Evolutionary conservation across 2,329 filamentous ascomycete species (phyloP).

Genomic region (Botrytis squamosa): DNA sequence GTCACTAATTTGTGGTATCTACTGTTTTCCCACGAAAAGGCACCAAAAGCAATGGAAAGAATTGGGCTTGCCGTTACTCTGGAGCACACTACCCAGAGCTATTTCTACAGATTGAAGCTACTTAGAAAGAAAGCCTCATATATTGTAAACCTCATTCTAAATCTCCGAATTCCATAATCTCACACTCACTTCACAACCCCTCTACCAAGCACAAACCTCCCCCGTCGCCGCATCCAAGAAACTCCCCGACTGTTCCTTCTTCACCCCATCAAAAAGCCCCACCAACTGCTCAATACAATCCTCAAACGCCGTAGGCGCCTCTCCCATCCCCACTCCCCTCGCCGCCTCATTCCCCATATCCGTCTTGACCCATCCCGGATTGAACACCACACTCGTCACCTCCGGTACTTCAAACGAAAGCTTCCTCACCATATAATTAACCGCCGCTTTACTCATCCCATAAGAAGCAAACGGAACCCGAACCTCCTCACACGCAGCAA

Average conservation of each 20-base stretch:
- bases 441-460: conserved; percentile 42
- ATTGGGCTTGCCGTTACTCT: no score
- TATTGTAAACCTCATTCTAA: no score
- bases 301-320: conserved; percentile 29
- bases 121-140: not conserved
- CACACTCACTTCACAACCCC: not conserved
- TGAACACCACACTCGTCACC: conserved; percentile 38
- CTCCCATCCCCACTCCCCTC: conserved; percentile 22
- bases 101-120: not conserved
- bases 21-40: not conserved
- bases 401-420: conserved; percentile 39
- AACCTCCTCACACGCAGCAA: conserved; percentile 19
- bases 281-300: conserved; percentile 26
- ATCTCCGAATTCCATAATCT: no score
- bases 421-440: conserved; percentile 39
- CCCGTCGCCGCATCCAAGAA: conserved; percentile 22
- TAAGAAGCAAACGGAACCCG: conserved; percentile 40
- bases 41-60: no score
- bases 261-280: conserved; percentile 26
- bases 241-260: conserved; percentile 25
- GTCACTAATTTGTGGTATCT: not conserved
- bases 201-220: conserved; percentile 29
- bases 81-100: no score
- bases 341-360: conserved; percentile 32
- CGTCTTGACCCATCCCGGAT: conserved; percentile 41